phyloP scores from a whole-genome alignment of 257 asterid species.

The Scutellaria minor region DNA sequence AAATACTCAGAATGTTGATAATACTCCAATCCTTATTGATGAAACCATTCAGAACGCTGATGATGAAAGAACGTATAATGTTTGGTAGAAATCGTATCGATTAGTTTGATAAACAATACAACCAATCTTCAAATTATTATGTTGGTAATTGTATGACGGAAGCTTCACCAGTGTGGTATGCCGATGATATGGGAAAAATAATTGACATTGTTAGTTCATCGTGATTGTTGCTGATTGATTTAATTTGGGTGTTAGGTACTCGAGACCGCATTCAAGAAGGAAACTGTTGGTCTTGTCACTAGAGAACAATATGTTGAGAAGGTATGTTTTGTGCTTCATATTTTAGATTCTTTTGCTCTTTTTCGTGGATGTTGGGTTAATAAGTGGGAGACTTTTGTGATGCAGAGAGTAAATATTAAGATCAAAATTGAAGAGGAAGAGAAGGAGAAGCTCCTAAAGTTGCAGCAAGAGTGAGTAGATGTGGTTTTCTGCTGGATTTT shows the following conservation, averaged over 20 bases:
- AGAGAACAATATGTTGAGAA: slow-evolving; percentile 97
- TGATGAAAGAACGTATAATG: neutral
- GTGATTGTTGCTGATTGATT: slow-evolving; percentile 4
- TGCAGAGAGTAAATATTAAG: slow-evolving; percentile 90
- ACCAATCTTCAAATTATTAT: neutral
- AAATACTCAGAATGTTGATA: neutral
- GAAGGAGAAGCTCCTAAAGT: slow-evolving; percentile 93
- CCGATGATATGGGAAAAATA: neutral
- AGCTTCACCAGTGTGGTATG: slow-evolving; percentile 1
- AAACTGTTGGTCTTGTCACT: slow-evolving; percentile 96
- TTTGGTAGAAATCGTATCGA: neutral
- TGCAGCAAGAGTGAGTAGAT: slow-evolving; percentile 88
- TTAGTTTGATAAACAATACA: slow-evolving; percentile 4
- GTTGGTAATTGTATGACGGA: neutral
- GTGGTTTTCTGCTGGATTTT: slow-evolving; percentile 11
- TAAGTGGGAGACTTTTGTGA: neutral
- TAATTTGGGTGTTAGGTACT: slow-evolving; percentile 56
- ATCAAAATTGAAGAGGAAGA: slow-evolving; percentile 96
- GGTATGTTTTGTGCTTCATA: slow-evolving; percentile 42
- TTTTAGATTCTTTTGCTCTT: neutral
- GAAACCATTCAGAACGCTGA: neutral
- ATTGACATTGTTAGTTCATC: neutral
- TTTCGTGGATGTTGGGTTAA: neutral
- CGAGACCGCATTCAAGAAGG: slow-evolving; percentile 99
- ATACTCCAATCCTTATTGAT: neutral